Base-by-base conservation (phyloP, 306 rosid species). In the Ceratonia siliqua region DNA sequence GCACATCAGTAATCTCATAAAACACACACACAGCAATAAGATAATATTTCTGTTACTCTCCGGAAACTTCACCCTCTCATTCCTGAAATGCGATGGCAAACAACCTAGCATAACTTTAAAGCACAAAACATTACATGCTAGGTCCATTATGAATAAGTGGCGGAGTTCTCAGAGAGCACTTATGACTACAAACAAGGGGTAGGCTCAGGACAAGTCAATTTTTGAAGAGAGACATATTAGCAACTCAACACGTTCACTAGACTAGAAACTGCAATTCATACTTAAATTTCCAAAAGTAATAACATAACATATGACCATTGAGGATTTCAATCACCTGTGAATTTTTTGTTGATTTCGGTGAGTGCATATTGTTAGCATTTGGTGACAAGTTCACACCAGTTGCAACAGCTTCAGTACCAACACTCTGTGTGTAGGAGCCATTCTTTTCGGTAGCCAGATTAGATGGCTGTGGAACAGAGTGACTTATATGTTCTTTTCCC, bases 291-390 rank as follows among this genome's bases (percentile, higher is more conserved):
- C 15, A 75, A 48, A 70, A 36, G 42, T 72, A 25, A 72, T 58
- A 79, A 48, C 41, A 57, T 15, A 20, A 50, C 50, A 78, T 28
- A 41, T 35, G 30, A 36, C 45, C 50, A 48, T 13, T 28, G 55
- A 20, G 38, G 9, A 58, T 35, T 45, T 74, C 15, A 43, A 42
- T 70, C 76, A 85, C 97, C 89, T 70, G 83, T 35, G 87, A 85
- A 63, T 78, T 70, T 83, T 80, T 88, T 32, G 85, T 78, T 21
- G 91, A 83, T 62, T 73, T 76, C 35, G 96, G 91, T 49, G 94
- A 84, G 27, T 39, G 75, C 45, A 18, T 57, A 42, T 77, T 74
- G 77, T 81, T 68, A 62, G 84, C 79, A 17, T 59, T 89, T 24
- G 83, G 83, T 4, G 89, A 86, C 82, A 62, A 35, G 68, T 39